These are phyloP conservation scores for Priceomyces melissophilus DNA, from an alignment of 805 yeast genomes.

Conservation along the genomic window DNA sequence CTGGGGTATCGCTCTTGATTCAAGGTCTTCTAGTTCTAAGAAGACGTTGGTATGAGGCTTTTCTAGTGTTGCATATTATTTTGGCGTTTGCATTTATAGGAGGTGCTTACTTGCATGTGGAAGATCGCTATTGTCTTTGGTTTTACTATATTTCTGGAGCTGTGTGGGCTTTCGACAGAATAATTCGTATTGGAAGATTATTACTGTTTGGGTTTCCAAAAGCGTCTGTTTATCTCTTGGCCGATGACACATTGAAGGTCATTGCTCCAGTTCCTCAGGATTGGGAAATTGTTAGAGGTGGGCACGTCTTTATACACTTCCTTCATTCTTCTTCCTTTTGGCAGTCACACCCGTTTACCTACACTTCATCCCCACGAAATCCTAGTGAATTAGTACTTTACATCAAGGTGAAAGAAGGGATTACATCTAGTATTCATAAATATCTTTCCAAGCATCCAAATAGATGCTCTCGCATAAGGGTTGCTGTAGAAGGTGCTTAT, in stretches of 20 bases:
- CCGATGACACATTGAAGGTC: constrained; percentile 47
- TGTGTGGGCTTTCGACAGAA: constrained; percentile 70
- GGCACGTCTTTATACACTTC: constrained; percentile 57
- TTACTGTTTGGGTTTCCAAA: constrained; percentile 57
- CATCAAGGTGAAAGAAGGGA: constrained; percentile 33
- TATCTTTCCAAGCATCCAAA: constrained; percentile 17
- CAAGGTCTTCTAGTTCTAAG: constrained; percentile 47
- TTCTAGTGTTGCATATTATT: constrained; percentile 55
- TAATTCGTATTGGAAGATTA: constrained; percentile 53
- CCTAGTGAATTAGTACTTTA: constrained; percentile 24
- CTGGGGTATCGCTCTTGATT: constrained; percentile 40
- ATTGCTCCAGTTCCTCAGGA: constrained; percentile 48
- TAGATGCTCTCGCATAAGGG: constrained; percentile 19
- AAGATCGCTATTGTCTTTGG: constrained; percentile 31
- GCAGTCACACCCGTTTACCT: constrained; percentile 70
- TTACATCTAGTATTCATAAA: constrained; percentile 21
- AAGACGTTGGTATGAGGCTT: constrained; percentile 47
- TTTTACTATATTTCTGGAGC: constrained; percentile 52
- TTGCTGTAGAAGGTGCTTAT: constrained; percentile 38
- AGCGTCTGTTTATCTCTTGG: constrained; percentile 42
- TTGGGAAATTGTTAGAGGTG: constrained; percentile 60
- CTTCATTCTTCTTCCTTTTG: constrained; percentile 45
- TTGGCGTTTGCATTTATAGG: constrained; percentile 47
- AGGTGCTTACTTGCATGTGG: constrained; percentile 52
- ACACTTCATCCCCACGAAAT: constrained; percentile 17